Base-by-base conservation (phyloP, 306 rosid species). In the Lathyrus oleraceus region DNA sequence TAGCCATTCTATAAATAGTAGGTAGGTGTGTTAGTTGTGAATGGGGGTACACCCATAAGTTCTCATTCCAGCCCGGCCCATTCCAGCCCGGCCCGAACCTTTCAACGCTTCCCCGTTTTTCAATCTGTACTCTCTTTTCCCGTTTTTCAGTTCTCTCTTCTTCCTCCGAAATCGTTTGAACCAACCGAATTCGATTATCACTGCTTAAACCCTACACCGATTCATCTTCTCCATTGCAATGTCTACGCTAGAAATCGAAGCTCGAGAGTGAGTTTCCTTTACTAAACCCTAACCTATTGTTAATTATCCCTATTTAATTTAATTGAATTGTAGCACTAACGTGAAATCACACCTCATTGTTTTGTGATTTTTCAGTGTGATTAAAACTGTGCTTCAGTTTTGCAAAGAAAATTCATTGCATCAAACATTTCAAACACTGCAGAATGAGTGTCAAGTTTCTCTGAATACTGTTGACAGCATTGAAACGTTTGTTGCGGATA, bases 241-340 rank as follows among this genome's bases (percentile, higher is more conserved):
- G 98, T 94, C 99, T 17, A 82, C 96, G 27, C 94, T 95, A 16
- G 99, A 95, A 87, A 95, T 95, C 71, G 99, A 95, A 89, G 97
- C 99, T 77, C 90, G 92, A 65, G 99, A 95, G 99, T 94, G 81
- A 30, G 90, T 78, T 58, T 62, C 30, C 8, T 32, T 68, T 32
- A 7, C 28, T 16, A 10, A 40, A 42, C 39, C 69, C 40, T 27
- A 57, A 10, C 28, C 59, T 21, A 12, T n/a, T 1, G 0, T 47
- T 5, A 13, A 4, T 0, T 32, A 35, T 0, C 23, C 21, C 12
- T 40, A 8, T 48, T 38, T n/a, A 27, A 8, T 48, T 27, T n/a
- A 27, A 13, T 57, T 32, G 12, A n/a, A 10, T 60, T 5, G 39
- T 7, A 35, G 9, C 39, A 35, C 7, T 35, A 6, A 35, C 39